These are phyloP conservation scores for Colletotrichum cordylinicola DNA, from an alignment of 2,329 filamentous ascomycete species.

Conservation along the genomic window DNA sequence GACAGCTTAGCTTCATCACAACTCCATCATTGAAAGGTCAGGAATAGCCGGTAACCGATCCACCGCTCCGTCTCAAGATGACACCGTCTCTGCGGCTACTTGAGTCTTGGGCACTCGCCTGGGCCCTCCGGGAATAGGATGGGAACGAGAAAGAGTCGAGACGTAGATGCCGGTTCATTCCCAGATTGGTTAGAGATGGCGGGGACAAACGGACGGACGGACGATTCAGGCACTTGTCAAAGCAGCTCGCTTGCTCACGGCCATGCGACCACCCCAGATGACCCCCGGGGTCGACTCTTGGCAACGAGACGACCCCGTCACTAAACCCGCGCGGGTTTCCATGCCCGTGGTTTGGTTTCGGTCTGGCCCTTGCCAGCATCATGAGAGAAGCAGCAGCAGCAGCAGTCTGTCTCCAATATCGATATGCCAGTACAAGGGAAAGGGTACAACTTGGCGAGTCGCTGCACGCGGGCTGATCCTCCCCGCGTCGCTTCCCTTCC, in stretches of 20 bases:
- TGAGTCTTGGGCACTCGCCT: not conserved
- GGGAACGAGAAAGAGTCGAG: not conserved
- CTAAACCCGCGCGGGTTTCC: not conserved
- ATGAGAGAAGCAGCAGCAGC: not conserved
- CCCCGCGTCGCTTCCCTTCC: not conserved
- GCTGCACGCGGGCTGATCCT: not conserved
- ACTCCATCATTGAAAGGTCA: not conserved
- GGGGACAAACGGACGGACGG: not conserved
- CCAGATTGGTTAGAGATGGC: not conserved
- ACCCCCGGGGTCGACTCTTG: not conserved
- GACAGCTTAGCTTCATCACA: not conserved
- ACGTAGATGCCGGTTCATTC: not conserved
- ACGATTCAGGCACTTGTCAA: not conserved
- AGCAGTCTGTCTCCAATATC: not conserved
- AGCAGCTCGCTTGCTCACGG: not conserved
- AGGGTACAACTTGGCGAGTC: not conserved
- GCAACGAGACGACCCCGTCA: not conserved
- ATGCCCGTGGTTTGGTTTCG: not conserved
- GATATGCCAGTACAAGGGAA: not conserved
- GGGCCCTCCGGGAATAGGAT: not conserved
- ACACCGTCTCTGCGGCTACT: not conserved
- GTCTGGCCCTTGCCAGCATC: not conserved
- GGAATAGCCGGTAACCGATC: not conserved
- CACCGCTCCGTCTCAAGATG: not conserved
- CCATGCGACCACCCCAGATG: slow-evolving; percentile 1